Evolutionary conservation across 2,329 filamentous ascomycete species (phyloP), one percentile per base, ranked within the genome.

Genomic region (Trichoderma simmonsii): DNA sequence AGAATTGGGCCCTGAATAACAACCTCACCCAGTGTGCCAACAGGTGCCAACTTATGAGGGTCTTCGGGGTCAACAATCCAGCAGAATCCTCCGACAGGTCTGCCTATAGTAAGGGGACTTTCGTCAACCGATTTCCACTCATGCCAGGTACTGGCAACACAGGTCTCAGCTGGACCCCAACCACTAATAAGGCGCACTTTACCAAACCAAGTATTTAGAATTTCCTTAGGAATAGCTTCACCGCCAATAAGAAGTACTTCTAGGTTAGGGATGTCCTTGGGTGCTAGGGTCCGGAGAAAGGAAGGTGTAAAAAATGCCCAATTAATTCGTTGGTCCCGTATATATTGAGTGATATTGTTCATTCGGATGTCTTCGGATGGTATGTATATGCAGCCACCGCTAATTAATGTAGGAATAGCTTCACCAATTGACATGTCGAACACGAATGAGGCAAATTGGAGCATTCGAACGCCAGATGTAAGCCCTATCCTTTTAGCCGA

Each of bases 391-490:
- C 65, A 70, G 0, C 64, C 70, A 4, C 70, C 70, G 4, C 8
- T 54, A 2, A 70, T 48, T 3, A 72, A 43, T 12, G 70, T 24
- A 0, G 56, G 6, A 15, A 70, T 57, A 5, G 14, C 11, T n/a
- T 72, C 70, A 6, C 43, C 64, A 70, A 72, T 34, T 3, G 70
- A 69, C 24, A 70, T 5, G 4, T 75, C 74, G 6, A 75, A 72
- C 3, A 70, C 65, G n/a, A 28, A 70, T 3, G 70, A 24, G 1
- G 70, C 70, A 24, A 72, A 72, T 34, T 72, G 70, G 2, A 72
- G 65, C 7, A 57, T 36, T n/a, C 70, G 70, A 21, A 56, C 65
- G 14, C 26, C 7, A 0, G 57, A 11, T 24, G 63, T 61, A 28
- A 48, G 15, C 0, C 26, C 57, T 6, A 72, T 11, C 3, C 64